Evolutionary conservation across 495 filamentous ascomycete genomes (phyloP), one percentile per base, ranked within the genome.

Genomic region (Aspergillus haitiensis): DNA sequence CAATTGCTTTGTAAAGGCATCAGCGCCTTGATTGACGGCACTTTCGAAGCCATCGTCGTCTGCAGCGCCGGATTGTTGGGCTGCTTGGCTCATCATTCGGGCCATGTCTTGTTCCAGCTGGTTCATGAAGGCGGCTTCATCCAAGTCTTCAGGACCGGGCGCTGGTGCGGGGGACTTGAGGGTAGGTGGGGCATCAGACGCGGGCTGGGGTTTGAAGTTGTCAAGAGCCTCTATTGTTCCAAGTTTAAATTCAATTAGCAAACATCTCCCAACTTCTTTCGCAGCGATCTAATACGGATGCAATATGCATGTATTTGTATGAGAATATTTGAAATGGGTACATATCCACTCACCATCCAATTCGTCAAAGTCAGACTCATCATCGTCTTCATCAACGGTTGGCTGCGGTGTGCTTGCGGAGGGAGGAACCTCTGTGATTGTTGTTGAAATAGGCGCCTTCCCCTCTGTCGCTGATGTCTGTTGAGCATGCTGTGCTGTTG

Each of bases 21-120:
- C 75, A 1, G 75, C 75, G 57, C 73, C 75, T 37, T 74, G 65
- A 33, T 78, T 65, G 40, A 76, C 61, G 0, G 72, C 64, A 31
- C 63, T 58, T 46, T 70, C 68, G 62, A 72, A 66, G 16, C 62
- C 64, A 13, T 64, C 52, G 34, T 55, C 45, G 15, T 75, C 59
- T 31, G 61, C 52, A 9, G 56, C 70, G 12, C 72, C 72, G 27
- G 64, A 52, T 32, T 69, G 69, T 16, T 65, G 55, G 10, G 63
- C 55, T 5, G 67, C 72, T 39, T 63, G 68, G 15, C 81, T 83
- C 64, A 97, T 82, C 52, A 97, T 76, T 57, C 85, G 84, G 13
- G 90, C 88, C 91, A 97, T 96, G 63, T 92, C 91, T 27, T 83
- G 82, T 70, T 96, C 89, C 40, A 97, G 78, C 66, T 93, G 86